Conservation (phyloP, 2,329 filamentous ascomycete species). For the Diaporthe sp. region DNA sequence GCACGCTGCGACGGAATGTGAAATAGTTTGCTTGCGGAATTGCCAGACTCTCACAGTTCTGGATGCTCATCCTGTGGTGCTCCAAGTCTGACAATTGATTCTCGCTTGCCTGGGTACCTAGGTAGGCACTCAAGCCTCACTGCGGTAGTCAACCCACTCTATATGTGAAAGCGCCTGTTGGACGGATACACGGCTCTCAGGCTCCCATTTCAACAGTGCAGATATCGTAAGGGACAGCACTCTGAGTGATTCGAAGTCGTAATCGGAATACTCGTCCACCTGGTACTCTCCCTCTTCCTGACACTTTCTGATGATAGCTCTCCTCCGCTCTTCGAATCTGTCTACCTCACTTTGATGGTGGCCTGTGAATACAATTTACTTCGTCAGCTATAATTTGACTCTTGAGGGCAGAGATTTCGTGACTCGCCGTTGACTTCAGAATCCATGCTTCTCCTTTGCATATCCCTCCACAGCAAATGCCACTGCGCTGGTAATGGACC, state of each 20-base stretch:
- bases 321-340: background rate
- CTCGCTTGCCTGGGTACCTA: background rate
- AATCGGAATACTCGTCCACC: background rate
- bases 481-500: background rate
- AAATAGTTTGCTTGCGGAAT: background rate
- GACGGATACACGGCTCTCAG: background rate
- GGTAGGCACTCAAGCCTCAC: background rate
- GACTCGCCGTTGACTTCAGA: background rate
- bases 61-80: no score
- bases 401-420: rapidly evolving
- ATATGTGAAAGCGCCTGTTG: background rate
- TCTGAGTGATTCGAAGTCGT: background rate
- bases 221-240: background rate
- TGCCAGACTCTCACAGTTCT: no score
- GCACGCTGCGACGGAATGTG: background rate
- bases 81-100: background rate
- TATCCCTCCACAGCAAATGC: background rate
- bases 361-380: background rate
- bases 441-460: background rate
- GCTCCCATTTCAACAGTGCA: background rate
- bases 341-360: background rate
- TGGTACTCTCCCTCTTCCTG: background rate
- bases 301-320: background rate
- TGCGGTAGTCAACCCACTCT: slow-evolving; percentile 5
- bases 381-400: background rate